Evolutionary conservation across 805 yeast species (phyloP).

Genomic region (Vanderwaltozyma verrucispora): DNA sequence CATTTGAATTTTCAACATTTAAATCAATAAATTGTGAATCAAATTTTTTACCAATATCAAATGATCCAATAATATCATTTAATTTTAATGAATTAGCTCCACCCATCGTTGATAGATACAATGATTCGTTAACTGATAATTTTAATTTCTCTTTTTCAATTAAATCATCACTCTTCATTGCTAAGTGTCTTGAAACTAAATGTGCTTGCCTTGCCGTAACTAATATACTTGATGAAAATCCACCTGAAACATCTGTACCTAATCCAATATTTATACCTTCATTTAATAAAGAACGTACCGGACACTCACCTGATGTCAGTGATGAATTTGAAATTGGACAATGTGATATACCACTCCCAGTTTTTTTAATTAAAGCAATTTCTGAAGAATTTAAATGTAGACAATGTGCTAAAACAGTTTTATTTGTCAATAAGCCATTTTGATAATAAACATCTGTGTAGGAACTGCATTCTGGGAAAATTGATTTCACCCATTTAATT

Average conservation of each 20-base stretch:
- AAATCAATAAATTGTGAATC: slow-evolving; percentile 76
- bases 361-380: slow-evolving; percentile 40
- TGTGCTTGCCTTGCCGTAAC: slow-evolving; percentile 60
- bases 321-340: slow-evolving; percentile 91
- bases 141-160: slow-evolving; percentile 29
- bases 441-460: slow-evolving; percentile 74
- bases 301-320: slow-evolving; percentile 83
- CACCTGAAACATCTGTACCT: slow-evolving; percentile 76
- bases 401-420: slow-evolving; percentile 84
- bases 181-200: slow-evolving; percentile 59
- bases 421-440: slow-evolving; percentile 45
- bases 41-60: slow-evolving; percentile 67
- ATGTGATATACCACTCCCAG: slow-evolving; percentile 69
- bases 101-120: slow-evolving; percentile 78
- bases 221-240: slow-evolving; percentile 56
- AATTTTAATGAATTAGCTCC: slow-evolving; percentile 73
- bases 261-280: slow-evolving; percentile 65
- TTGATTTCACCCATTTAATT: slow-evolving; percentile 55
- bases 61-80: slow-evolving; percentile 51
- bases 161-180: slow-evolving; percentile 42
- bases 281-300: slow-evolving; percentile 57
- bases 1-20: slow-evolving; percentile 39
- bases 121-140: slow-evolving; percentile 56
- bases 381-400: slow-evolving; percentile 65
- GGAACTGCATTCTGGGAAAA: slow-evolving; percentile 59